Evolutionary conservation across 768 basidiomycete species (phyloP).

Genomic region (Auricularia sp.): DNA sequence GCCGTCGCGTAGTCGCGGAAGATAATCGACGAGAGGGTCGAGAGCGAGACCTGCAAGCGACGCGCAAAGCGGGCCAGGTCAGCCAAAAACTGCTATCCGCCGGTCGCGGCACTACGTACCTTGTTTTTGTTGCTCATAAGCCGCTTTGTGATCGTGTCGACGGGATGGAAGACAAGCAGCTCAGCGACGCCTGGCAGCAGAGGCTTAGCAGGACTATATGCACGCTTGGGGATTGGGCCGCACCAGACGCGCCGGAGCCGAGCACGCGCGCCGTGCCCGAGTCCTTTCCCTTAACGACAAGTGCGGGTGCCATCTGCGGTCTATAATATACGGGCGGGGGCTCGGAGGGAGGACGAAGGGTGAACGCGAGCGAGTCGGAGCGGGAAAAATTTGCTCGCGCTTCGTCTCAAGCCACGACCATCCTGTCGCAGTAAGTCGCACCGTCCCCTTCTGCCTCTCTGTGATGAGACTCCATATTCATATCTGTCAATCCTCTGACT

Average conservation of each 20-base stretch:
- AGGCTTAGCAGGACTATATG: not conserved
- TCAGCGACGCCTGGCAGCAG: slow-evolving; percentile 72
- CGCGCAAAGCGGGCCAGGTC: not conserved
- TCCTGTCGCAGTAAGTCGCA: not conserved
- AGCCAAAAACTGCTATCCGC: not conserved
- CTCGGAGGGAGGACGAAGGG: not conserved
- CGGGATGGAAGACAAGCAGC: slow-evolving; percentile 89
- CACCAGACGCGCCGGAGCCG: slow-evolving; percentile 88
- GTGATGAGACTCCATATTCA: slow-evolving; percentile 27
- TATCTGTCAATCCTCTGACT: slow-evolving; percentile 51
- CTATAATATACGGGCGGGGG: not conserved
- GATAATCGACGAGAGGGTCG: slow-evolving; percentile 57
- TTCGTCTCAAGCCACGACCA: not conserved
- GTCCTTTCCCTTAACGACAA: slow-evolving; percentile 50
- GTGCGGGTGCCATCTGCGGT: slow-evolving; percentile 36
- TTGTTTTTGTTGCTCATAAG: slow-evolving; percentile 95
- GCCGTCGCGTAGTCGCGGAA: slow-evolving; percentile 79
- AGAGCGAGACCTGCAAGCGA: slow-evolving; percentile 26
- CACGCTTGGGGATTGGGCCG: slow-evolving; percentile 14
- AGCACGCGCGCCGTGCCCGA: slow-evolving; percentile 84
- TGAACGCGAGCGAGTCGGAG: not conserved
- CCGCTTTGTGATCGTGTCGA: slow-evolving; percentile 96
- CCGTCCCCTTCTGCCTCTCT: not conserved
- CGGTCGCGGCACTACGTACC: slow-evolving; percentile 29
- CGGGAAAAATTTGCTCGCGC: not conserved